Evolutionary conservation across 2,329 filamentous ascomycete species (phyloP), one percentile per base, ranked within the genome.

Genomic region (Epichloe gansuensis): DNA sequence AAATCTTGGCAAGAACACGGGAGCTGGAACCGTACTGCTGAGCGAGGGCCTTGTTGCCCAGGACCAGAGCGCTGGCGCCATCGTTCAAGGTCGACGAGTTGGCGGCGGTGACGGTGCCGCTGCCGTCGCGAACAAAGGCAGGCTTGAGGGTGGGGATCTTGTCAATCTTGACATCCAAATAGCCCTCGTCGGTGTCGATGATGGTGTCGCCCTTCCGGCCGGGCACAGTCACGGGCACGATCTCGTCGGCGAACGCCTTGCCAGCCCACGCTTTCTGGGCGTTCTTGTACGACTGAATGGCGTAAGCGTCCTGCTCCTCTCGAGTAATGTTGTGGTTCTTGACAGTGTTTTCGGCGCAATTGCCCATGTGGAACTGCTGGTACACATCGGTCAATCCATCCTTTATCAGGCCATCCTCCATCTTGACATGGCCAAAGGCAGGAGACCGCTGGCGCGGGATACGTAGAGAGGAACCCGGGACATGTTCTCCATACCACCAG

Each of bases 401-500:
- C 69, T 93, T 93, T 65, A 97, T 86, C 62, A 98, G 72, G 0
- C 91, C 93, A 63, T 98, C 93, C 68, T 95, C 86, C 69, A 95
- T 74, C 69, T 86, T 86, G 60, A 93, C 76, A 62, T 95, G 82
- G 37, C 93, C 93, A 63, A 97, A 96, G 0, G 89, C 75, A 1
- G 91, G 88, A 93, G 76, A 56, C 86, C 81, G 63, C 83, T 88
- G n/a, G 89, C 82, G 35, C 93, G 82, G 7, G 86, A 83, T 34
- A 94, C 72, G 66, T 96, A 97, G 70, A 94, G 94, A 3, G 93
- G 93, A 4, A 95, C 89, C 41, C 86, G 80, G 5, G 88, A 88
- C 93, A 98, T 98, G 70, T 88, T 96, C 74, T 98, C 93, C 87
- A 98, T 96, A 51, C 93, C 93, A 56, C 93, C 93, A 1, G 93